Percentiles rank a stretch among this genome's conserved stretches.
phyloP scores from a whole-genome alignment of 169 alveolate genomes.

The Cryptosporidium meleagridis region DNA sequence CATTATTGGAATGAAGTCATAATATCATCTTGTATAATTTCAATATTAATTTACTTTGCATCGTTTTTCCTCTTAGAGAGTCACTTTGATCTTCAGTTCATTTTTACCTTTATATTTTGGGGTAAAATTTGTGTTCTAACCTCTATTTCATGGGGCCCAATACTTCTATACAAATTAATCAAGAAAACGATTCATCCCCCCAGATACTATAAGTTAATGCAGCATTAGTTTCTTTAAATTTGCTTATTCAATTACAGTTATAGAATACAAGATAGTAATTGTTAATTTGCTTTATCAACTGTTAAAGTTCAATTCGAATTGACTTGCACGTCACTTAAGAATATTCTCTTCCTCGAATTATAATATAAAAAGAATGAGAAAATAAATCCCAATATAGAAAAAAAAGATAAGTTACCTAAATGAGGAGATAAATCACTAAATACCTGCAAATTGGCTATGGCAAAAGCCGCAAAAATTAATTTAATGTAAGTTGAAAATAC shows the following conservation, averaged over 20 bases:
- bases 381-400: not conserved
- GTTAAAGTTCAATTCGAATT: not conserved
- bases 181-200: constrained; percentile 89
- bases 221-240: not conserved
- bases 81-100: constrained; percentile 89
- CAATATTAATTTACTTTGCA: constrained; percentile 79
- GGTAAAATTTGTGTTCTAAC: constrained; percentile 89
- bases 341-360: not conserved
- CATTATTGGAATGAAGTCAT: constrained; percentile 86
- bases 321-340: not conserved
- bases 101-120: constrained; percentile 88
- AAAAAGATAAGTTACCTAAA: not conserved
- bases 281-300: not conserved
- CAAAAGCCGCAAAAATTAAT: not conserved
- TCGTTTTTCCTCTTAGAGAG: constrained; percentile 88
- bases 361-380: not conserved
- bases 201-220: constrained; percentile 85
- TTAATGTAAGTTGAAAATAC: not conserved
- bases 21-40: constrained; percentile 6
- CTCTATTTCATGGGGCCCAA: constrained; percentile 93
- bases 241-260: not conserved
- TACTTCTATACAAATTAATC: constrained; percentile 84
- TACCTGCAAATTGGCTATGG: not conserved
- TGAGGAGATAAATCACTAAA: not conserved
- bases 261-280: not conserved